Base-by-base conservation (phyloP, 805 yeast species). In the Phaffomyces antillensis region DNA sequence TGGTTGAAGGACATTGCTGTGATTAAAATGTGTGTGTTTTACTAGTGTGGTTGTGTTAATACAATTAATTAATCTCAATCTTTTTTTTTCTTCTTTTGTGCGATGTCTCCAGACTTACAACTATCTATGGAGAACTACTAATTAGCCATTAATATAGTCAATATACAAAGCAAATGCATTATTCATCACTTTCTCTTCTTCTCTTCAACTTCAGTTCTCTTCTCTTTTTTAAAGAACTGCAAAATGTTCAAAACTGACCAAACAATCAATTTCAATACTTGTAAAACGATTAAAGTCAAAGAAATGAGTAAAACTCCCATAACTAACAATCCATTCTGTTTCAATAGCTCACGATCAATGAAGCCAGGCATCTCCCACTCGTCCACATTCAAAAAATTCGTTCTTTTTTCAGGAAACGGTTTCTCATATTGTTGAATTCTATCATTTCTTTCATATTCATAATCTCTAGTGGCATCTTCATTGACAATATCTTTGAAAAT, bases 401-500 rank as follows among this genome's bases (percentile, higher is more conserved):
- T 64, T 40, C 64, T 51, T 43, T 61, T 57, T 40, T 60, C 52
- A 38, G 65, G 63, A 48, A 60, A 65, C 16, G 48, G 41, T 36
- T 59, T 62, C 34, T 48, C 58, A 23, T 58, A 60, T 20, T 64
- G 66, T 11, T 54, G 47, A 8, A 56, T 54, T 50, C 68, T 68
- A 39, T 72, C 62, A 54, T 81, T 79, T 46, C 82, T 65, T 52
- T 83, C 88, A 33, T 69, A 62, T 45, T 81, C 87, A 5, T 62
- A 46, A 37, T 60, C 63, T 43, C 85, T 68, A 15, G 73, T 58
- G 20, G 72, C 72, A 51, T 79, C 78, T 3, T 46, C 39, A 12
- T 66, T 56, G 4, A 83, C 67, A 3, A 82, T 67, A 54, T 77
- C 81, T 28, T 78, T 70, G 55, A 84, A 83, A 2, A 81, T 69